Evolutionary conservation across 2,329 filamentous ascomycete genomes (phyloP).

Genomic region (Xenosphaeropsis pyriputrescens): DNA sequence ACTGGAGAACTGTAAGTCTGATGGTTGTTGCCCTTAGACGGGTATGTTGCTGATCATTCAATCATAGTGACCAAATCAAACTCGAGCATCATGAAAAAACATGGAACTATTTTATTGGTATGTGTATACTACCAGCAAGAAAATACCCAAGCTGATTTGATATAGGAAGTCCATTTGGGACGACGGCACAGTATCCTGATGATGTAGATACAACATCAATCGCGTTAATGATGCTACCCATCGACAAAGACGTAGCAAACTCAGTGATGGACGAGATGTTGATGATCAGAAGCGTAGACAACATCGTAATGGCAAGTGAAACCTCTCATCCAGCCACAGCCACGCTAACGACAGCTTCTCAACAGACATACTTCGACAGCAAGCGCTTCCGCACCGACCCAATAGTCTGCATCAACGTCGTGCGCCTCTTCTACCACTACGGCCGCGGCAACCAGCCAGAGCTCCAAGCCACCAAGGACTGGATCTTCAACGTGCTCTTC

Average conservation of each 20-base stretch:
- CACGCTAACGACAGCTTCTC: slow-evolving; percentile 4
- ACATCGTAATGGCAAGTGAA: neutral
- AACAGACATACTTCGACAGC: slow-evolving; percentile 8
- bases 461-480: neutral
- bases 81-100: no score
- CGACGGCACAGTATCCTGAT: slow-evolving; percentile 1
- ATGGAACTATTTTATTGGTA: no score
- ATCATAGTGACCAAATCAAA: no score
- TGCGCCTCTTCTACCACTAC: slow-evolving; percentile 9
- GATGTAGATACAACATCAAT: slow-evolving; percentile 2
- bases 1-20: slow-evolving; percentile 5
- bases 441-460: slow-evolving; percentile 1
- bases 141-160: no score
- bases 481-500: neutral
- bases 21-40: neutral
- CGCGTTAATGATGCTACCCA: slow-evolving; percentile 1
- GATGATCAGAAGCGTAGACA: neutral
- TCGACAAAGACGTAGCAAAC: neutral
- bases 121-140: no score
- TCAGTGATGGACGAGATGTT: slow-evolving; percentile 2
- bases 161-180: neutral
- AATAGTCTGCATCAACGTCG: slow-evolving; percentile 12
- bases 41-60: no score
- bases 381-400: slow-evolving; percentile 7
- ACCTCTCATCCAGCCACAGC: no score